phyloP scores from a whole-genome alignment of 176 grass and related monocot genomes.

The Microstegium vimineum region DNA sequence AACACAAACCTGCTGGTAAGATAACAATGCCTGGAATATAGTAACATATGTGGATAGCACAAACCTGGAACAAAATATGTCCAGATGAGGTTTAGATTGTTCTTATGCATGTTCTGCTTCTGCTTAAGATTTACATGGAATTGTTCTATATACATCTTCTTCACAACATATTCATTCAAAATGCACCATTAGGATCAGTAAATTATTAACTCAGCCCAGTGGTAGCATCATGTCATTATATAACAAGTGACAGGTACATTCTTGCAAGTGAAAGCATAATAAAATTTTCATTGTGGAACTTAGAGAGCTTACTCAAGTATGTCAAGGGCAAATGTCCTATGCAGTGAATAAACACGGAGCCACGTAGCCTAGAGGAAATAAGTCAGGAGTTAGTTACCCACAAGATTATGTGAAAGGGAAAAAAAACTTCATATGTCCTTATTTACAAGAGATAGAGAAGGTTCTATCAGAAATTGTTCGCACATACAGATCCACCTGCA shows the following conservation, averaged over 20 bases:
- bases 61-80: slow-evolving; percentile 67
- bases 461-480: slow-evolving; percentile 40
- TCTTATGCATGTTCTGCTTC: slow-evolving; percentile 6
- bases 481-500: slow-evolving; percentile 99
- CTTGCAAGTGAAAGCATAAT: neutral
- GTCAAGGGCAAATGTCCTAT: slow-evolving; percentile 92
- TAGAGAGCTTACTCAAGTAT: slow-evolving; percentile 82
- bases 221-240: slow-evolving; percentile 5
- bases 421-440: neutral
- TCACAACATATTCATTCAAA: neutral
- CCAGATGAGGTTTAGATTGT: slow-evolving; percentile 3
- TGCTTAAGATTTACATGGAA: neutral
- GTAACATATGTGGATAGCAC: slow-evolving; percentile 84
- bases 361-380: slow-evolving; percentile 59
- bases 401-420: slow-evolving; percentile 6
- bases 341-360: slow-evolving; percentile 77
- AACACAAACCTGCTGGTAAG: slow-evolving; percentile 82
- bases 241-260: neutral
- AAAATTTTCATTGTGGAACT: neutral
- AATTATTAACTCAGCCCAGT: neutral
- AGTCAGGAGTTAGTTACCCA: slow-evolving; percentile 11
- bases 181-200: neutral
- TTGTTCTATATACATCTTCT: neutral
- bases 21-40: slow-evolving; percentile 68
- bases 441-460: slow-evolving; percentile 26